Evolutionary conservation across 257 asterid species (phyloP), one percentile per base, ranked within the genome.

Genomic region (Voacanga thouarsii): DNA sequence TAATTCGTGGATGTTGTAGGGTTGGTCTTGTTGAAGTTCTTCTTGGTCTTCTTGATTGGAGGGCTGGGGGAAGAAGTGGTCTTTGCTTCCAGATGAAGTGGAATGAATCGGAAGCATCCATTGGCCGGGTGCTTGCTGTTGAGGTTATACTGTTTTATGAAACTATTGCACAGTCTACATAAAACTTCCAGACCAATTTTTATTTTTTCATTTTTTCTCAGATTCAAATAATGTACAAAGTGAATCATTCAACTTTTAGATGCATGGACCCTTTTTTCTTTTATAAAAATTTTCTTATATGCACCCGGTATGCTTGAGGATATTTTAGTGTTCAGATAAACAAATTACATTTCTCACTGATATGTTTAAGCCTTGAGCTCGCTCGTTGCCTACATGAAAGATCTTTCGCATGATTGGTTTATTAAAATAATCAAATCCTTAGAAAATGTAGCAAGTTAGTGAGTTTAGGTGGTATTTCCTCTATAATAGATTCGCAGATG

Each of bases 31-130:
- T 95, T 83, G 96, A 95, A 81, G 95, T 95, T 81, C 97, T 95
- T 84, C 98, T 95, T 79, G 99, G 97, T 72, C 95, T 95, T 87
- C 99, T 95, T 81, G 99, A 95, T 88, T 93, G 99, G 99, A 91
- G 97, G 88, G 92, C 99, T 80, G 98, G 97, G 85, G 97, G 96
- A 77, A 88, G 91, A 84, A 91, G 87, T 84, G 92, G 94, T 71
- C 91, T 91, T 76, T 84, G 86, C 84, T 84, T 93, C 4, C 97
- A 90, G 87, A 93, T 95, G 99, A 93, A 95, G 80, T 95, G 98
- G 99, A 95, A 95, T 71, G 98, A 95, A 86, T 95, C 99, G 47
- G 99, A 95, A 90, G 98, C 98, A 86, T 88, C 98, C 67, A 90
- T 95, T 53, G 97, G 98, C 55, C 88, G 94, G 73, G 99, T 93